Evolutionary conservation across 2,329 filamentous ascomycete species (phyloP), one percentile per base, ranked within the genome.

Genomic region (Saccharata proteae): DNA sequence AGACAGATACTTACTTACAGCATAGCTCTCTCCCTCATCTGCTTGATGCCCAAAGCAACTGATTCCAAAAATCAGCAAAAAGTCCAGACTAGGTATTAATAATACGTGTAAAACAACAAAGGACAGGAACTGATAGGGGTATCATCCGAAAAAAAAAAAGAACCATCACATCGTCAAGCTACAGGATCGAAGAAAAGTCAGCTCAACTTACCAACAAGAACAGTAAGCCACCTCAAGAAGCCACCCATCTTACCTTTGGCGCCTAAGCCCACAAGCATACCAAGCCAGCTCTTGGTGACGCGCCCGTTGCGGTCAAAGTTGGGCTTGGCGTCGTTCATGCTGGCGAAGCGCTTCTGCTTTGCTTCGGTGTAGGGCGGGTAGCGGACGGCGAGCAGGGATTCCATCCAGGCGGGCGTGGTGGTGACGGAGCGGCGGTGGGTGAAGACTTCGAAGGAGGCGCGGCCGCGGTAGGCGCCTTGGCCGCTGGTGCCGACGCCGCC

Each of bases 401-500:
- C 78, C 41, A 77, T 65, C 78, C 78, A 83, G 11, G 52, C 46
- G 1, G 78, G 78, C 4, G 75, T 79, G 26, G 62, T 66, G 14
- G 73, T 70, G 19, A 81, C 56, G 29, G 64, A 61, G 21, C 74
- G 63, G 12, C 67, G 62, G 52, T 81, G 77, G 2, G 71, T 71
- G 48, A 80, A 81, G 41, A 61, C 60, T 43, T 82, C 76, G 54
- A 81, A 82, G 2, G 67, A 72, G n/a, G 78, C 67, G 47, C 75
- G 74, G 38, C 85, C 85, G 44, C 80, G 74, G 62, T 92, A 92
- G 17, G 71, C 62, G 38, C 84, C 84, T 38, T 69, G 68, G 32
- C 84, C 84, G 26, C 77, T 83, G 43, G 79, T 71, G 40, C 85
- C 84, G 6, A 93, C 78, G 45, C 84, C 84, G 40, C 85, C 85